Evolutionary conservation across 148 eudicot species (phyloP), one percentile per base, ranked within the genome.

Genomic region (Arctostaphylos glauca): DNA sequence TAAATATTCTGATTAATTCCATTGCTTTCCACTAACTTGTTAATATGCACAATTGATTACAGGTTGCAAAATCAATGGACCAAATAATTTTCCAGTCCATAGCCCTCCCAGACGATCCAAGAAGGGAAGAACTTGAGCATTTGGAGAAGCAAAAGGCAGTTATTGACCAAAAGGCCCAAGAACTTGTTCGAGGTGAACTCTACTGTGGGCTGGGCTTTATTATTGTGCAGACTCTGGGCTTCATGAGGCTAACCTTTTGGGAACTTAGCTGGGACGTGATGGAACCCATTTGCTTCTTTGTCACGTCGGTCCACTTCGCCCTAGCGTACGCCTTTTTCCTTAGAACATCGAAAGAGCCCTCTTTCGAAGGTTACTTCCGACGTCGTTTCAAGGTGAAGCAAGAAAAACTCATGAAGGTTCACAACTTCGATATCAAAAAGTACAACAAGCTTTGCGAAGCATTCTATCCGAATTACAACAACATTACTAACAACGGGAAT

Each of bases 231-330:
- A 91, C 92, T 23, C n/a, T 86, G 87, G 96, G 88, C 75, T 93
- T 89, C 71, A 93, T 93, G 94, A 93, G 96, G 90, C 91, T 93
- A 0, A 93, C 96, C 2, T 91, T 93, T 59, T 93, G 96, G 94
- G 96, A 93, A 59, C 88, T 93, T 0, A 89, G 77, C 50, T 93
- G 96, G 96, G 96, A 93, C 76, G 96, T 93, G 62, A 93, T 93
- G 96, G 96, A 93, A 87, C 96, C 96, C 77, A 90, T 93, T 83
- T 93, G 96, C 84, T 93, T 90, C 87, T 93, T 90, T 76, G 91
- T 84, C n/a, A 87, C 94, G 52, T 91, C 96, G 2, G 68, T 89
- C 59, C 89, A 93, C 85, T 91, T 93, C 21, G 90, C 84, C 0
- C 78, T 90, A 9, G 93, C 92, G 0, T 93, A 93, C 58, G 88